Conservation (phyloP, 306 rosid genomes). For the Astragalus membranaceus region DNA sequence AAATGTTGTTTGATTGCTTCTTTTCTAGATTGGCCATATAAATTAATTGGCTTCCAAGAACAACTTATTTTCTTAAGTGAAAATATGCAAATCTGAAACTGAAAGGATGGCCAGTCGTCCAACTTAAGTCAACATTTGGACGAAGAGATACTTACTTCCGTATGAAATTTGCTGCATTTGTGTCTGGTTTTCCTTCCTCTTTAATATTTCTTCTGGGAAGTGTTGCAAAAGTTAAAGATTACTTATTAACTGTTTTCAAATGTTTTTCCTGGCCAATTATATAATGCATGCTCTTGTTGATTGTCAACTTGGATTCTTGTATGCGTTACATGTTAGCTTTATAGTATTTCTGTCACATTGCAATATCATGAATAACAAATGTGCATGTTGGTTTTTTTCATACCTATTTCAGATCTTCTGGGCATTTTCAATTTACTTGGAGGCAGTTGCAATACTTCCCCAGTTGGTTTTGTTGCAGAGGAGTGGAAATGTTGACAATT, state of each 20-base stretch:
- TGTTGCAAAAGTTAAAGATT: not conserved
- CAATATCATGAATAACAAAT: not conserved
- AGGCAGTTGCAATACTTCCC: conserved; percentile 83
- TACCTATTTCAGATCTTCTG: conserved; percentile 55
- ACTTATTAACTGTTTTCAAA: not conserved
- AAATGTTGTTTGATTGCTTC: not conserved
- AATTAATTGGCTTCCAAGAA: not conserved
- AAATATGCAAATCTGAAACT: not conserved
- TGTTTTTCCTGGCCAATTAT: not conserved
- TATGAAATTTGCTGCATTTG: not conserved
- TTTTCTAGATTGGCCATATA: not conserved
- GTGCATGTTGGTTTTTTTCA: not conserved
- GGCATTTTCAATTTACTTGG: conserved; percentile 98
- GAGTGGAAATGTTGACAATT: conserved; percentile 93
- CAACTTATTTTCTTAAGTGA: not conserved
- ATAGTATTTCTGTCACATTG: not conserved
- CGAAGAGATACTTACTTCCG: not conserved
- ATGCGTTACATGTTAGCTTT: conserved; percentile 14
- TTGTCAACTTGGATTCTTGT: not conserved
- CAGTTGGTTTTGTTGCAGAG: conserved; percentile 85
- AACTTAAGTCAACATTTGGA: not conserved
- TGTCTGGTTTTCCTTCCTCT: not conserved
- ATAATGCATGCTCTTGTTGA: not conserved
- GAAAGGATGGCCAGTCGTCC: not conserved
- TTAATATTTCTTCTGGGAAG: not conserved